Base-by-base conservation (phyloP, 257 asterid species). In the Gynochthodes officinalis region DNA sequence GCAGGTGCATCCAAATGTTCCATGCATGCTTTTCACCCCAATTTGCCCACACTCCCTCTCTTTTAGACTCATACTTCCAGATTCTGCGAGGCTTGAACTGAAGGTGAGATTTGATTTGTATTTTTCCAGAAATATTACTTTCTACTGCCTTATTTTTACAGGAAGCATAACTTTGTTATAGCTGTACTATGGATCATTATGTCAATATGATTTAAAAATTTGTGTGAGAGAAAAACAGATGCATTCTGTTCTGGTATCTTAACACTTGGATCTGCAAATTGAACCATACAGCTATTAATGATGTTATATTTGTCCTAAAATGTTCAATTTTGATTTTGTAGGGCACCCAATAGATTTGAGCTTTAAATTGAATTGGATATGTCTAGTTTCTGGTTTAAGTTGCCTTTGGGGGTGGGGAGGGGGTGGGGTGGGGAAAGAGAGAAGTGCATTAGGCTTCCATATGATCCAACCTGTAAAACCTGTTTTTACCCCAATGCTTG, bases 1-100 rank as follows among this genome's bases (percentile, higher is more conserved):
- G 74, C 90, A 94, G 98, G 98, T 95, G 69, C 99, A 95, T 82
- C 99, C 99, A 19, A 95, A 92, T 74, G 99, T 95, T 81, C 99
- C 99, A 11, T 92, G 99, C 79, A 92, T 95, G 96, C 97, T 95
- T 75, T 95, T 95, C 80, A 95, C 99, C 25, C 98, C 98, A 50
- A 95, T 95, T 66, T 95, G 97, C 81, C 99, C 98, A 1, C 99
- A 95, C 82, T 92, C 99, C 42, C 96, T 95, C 80, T 95, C 97
- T 39, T 95, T 92, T 89, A 90, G 99, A 77, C 98, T 95, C 71
- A 87, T 95, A 73, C 97, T 95, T 71, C 99, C 99, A n/a, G 97
- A 95, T 76, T 95, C 99, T 60, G 98, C 99, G 53, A 83, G 87
- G 71, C 92, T 95, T 52, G 99, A 95, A 80, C 55, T 95, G 66